Conservation (phyloP, 371 early-diverging fungal genomes). For the Circinella minor region DNA sequence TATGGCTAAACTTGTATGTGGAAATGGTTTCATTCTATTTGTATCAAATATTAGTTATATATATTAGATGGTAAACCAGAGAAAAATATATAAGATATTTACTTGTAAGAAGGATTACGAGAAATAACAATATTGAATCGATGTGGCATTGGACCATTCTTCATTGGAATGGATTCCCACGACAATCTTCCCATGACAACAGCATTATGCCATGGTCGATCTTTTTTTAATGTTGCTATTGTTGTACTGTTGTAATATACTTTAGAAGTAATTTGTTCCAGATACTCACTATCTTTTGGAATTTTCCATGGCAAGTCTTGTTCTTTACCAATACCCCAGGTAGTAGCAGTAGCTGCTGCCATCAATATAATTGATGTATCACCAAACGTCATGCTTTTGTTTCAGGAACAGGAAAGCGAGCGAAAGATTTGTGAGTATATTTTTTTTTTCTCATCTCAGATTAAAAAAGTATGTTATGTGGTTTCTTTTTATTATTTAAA, state of each 20-base stretch:
- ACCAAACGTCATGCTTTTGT: constrained; percentile 10
- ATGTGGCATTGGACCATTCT: constrained; percentile 72
- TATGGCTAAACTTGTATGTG: constrained; percentile 38
- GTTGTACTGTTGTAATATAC: constrained; percentile 17
- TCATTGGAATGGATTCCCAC: constrained; percentile 87
- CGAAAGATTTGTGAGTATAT: background rate
- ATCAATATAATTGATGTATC: constrained; percentile 62
- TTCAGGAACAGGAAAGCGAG: background rate
- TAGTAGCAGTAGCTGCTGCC: constrained; percentile 64
- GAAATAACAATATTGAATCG: constrained; percentile 88
- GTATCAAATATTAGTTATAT: background rate
- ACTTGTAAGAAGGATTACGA: constrained; percentile 54
- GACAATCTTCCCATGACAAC: constrained; percentile 90
- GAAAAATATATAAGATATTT: constrained; percentile 9
- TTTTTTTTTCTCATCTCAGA: too few relatives aligned
- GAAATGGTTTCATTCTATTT: constrained; percentile 5
- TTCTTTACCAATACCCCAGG: constrained; percentile 77
- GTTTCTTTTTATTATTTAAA: too few relatives aligned
- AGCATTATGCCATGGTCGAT: constrained; percentile 59
- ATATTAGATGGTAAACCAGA: background rate
- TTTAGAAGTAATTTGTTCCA: constrained; percentile 70
- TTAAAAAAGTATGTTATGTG: too few relatives aligned
- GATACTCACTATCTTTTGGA: constrained; percentile 81
- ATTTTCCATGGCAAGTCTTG: constrained; percentile 87
- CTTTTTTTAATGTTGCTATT: background rate